These are phyloP conservation scores for Neophaeococcomyces mojaviensis DNA, from an alignment of 2,329 filamentous ascomycete species.

Conservation along the genomic window DNA sequence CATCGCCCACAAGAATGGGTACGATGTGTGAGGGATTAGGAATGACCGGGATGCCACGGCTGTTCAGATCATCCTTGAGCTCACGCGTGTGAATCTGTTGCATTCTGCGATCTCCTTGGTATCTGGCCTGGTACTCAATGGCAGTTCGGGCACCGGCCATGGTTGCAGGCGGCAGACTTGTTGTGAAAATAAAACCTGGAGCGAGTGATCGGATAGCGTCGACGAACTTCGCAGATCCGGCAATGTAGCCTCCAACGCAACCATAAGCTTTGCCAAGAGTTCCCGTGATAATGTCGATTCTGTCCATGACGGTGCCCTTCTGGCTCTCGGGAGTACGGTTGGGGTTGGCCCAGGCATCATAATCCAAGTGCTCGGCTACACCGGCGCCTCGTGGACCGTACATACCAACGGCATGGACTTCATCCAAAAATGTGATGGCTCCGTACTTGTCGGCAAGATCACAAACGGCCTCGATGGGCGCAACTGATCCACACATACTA, in stretches of 20 bases:
- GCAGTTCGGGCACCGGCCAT: slow-evolving; percentile 91
- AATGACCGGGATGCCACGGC: slow-evolving; percentile 85
- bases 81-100: slow-evolving; percentile 95
- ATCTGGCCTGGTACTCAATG: slow-evolving; percentile 85
- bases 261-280: slow-evolving; percentile 97
- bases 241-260: slow-evolving; percentile 96
- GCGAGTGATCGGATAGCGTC: slow-evolving; percentile 91
- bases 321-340: slow-evolving; percentile 44
- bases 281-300: slow-evolving; percentile 94
- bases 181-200: slow-evolving; percentile 98
- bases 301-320: slow-evolving; percentile 82
- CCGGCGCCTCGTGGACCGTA: slow-evolving; percentile 93
- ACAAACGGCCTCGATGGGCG: slow-evolving; percentile 91
- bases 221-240: slow-evolving; percentile 75
- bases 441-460: slow-evolving; percentile 96
- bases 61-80: slow-evolving; percentile 75
- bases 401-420: slow-evolving; percentile 99
- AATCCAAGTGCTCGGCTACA: slow-evolving; percentile 95
- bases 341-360: slow-evolving; percentile 71
- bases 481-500: slow-evolving; percentile 97
- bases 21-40: slow-evolving; percentile 97
- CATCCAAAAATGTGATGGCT: slow-evolving; percentile 92
- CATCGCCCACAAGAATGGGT: slow-evolving; percentile 87
- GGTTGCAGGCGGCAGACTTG: slow-evolving; percentile 85
- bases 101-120: slow-evolving; percentile 78